Evolutionary conservation across 2,329 filamentous ascomycete species (phyloP), one percentile per base, ranked within the genome.

Genomic region (Arachnomyces sp.): DNA sequence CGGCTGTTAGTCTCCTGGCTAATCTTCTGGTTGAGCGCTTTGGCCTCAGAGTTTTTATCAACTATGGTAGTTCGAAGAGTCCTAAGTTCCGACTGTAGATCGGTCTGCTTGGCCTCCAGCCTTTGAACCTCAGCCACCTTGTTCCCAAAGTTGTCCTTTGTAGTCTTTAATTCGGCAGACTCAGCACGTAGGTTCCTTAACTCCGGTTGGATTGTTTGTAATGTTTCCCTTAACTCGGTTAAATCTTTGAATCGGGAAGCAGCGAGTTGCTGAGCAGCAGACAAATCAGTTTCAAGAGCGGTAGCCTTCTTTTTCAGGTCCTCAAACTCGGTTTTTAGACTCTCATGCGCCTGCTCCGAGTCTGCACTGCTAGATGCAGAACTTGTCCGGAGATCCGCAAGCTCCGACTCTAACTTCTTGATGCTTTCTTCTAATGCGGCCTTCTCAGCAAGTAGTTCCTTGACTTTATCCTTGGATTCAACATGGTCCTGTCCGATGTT

Each of bases 161-260:
- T 74, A 1, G 70, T 71, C 60, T 87, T 89, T 28, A 96, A 71
- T 31, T 81, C 75, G 0, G 77, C 75, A 21, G 85, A 81, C 52
- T 96, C 89, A 36, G 82, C 78, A 6, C 86, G 79, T 14, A 96
- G 71, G 33, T 70, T 81, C 58, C 82, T 84, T 16, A 96, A 68
- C 62, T 98, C 90, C 0, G 87, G 84, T 55, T 95, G 89, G 1
- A 84, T 77, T 59, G 92, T 93, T 49, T 88, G 82, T 21, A 95
- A 63, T 2, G 89, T 72, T 45, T 90, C 84, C 14, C 82, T 77
- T 34, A 95, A 68, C 18, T 94, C 85, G 0, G 81, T 82, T 2
- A 95, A 68, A 44, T 96, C 89, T 60, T 88, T 94, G 69, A 88
- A 96, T 21, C 92, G 76, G 12, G 78, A 83, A 45, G 93, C 82